phyloP scores from a whole-genome alignment of 2,329 filamentous ascomycete species.

The Samsoniella hepiali region DNA sequence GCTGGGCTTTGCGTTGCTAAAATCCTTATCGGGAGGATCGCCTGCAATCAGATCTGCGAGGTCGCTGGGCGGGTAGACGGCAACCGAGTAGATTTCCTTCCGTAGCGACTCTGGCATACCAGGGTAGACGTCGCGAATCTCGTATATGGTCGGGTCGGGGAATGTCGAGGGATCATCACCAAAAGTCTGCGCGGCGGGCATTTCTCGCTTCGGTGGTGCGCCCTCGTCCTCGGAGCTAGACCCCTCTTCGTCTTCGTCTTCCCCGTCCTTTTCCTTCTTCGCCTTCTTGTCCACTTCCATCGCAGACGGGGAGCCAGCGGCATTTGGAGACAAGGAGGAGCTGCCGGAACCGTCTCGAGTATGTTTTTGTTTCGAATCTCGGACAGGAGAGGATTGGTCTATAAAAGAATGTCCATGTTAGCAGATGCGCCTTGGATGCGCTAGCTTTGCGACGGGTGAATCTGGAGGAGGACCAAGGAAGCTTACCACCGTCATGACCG shows the following conservation, averaged over 20 bases:
- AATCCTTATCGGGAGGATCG: constrained; percentile 88
- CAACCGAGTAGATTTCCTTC: constrained; percentile 84
- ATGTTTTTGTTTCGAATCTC: constrained; percentile 52
- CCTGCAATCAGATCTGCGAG: constrained; percentile 83
- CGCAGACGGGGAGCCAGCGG: constrained; percentile 47
- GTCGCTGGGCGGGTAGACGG: constrained; percentile 75
- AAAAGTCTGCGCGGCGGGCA: constrained; percentile 81
- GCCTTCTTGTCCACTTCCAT: constrained; percentile 59
- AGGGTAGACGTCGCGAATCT: constrained; percentile 72
- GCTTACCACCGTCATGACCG: constrained; percentile 13
- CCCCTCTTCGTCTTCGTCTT: constrained; percentile 44
- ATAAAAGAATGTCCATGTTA: background rate
- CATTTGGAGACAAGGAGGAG: constrained; percentile 58
- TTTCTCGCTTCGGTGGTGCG: constrained; percentile 58
- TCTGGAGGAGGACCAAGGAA: background rate
- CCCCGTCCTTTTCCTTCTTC: constrained; percentile 34
- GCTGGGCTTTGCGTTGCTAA: constrained; percentile 86
- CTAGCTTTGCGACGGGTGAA: constrained; percentile 3
- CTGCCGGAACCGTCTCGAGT: constrained; percentile 55
- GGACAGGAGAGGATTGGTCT: constrained; percentile 54
- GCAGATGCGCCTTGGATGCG: background rate
- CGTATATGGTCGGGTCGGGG: constrained; percentile 87
- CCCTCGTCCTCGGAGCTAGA: constrained; percentile 58
- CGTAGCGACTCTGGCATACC: constrained; percentile 83
- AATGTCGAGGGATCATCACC: constrained; percentile 91